Evolutionary conservation across 2,329 filamentous ascomycete genomes (phyloP).

Genomic region (Ceratocystis variospora): DNA sequence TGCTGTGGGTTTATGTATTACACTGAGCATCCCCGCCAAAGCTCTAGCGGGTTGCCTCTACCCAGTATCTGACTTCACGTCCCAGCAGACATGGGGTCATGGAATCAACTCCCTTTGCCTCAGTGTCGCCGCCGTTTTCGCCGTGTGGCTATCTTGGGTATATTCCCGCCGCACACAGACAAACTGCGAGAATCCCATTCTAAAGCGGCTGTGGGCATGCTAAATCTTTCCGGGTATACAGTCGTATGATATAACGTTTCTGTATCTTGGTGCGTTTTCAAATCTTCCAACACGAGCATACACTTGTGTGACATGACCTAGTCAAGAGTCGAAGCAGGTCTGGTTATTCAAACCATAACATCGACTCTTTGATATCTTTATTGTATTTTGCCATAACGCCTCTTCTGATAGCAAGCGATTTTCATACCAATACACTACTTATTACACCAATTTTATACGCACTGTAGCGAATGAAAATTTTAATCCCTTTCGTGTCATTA

Average conservation of each 20-base stretch:
- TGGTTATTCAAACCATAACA: neutral
- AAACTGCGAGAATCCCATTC: neutral
- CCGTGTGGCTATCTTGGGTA: neutral
- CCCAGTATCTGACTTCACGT: conserved; percentile 29
- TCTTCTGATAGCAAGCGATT: neutral
- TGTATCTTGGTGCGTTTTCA: neutral
- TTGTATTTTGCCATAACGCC: neutral
- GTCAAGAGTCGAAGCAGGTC: neutral
- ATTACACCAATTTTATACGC: neutral
- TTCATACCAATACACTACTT: neutral
- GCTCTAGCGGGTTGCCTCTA: conserved; percentile 51
- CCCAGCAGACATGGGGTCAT: conserved; percentile 28
- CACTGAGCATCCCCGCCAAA: conserved; percentile 52
- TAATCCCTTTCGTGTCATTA: neutral
- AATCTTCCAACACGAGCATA: neutral
- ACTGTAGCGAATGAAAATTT: neutral
- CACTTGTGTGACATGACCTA: neutral
- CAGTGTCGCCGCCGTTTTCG: conserved; percentile 34
- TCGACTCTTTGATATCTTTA: too few relatives aligned
- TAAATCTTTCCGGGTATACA: neutral
- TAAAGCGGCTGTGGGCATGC: neutral
- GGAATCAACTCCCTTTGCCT: conserved; percentile 48
- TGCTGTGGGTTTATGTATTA: conserved; percentile 57
- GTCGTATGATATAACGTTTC: neutral
- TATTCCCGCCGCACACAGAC: neutral